Evolutionary conservation across 1,284 basidiomycete genomes (phyloP), one percentile per base, ranked within the genome.

Genomic region (Bondarzewia mesenterica): DNA sequence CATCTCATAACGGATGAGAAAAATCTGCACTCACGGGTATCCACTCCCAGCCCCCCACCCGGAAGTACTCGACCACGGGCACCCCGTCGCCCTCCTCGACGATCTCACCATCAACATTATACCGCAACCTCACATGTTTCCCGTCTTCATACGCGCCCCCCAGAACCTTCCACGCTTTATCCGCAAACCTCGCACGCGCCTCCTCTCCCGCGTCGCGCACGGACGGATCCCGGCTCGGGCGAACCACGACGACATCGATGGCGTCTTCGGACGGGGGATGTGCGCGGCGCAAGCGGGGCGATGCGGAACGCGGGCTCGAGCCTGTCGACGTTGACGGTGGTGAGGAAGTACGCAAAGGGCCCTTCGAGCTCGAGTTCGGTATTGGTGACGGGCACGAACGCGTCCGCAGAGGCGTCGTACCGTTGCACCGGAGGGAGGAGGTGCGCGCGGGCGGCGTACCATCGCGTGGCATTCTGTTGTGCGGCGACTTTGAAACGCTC

Each of bases 401-500:
- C 44, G 26, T 70, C 59, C 1, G 60, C 60, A 0, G 50, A 40
- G 1, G 82, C 75, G 55, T 88, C 75, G 63, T 89, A 95, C 16
- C 78, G 67, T 48, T 77, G 63, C 22, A 85, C 73, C 25, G 26
- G 10, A 12, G 41, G 41, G 18, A 80, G 77, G 37, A 77, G 58
- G 49, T 94, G 73, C 43, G 82, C 77, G n/a, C 57, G 60, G 15
- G 83, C 82, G 20, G 68, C 57, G 61, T 83, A 90, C 85, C 91
- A 93, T 25, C 75, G 75, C 7, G 71, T 71, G 47, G 80, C 76
- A 61, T 96, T 96, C 58, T 78, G 66, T 54, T 72, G 66, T 2
- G 92, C 93, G 2, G 94, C 93, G 27, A 87, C 65, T 65, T 93
- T 89, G 72, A 89, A 95, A 50, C 93, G 77, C 58, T 93, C 89